Conservation (phyloP, 768 basidiomycete genomes). For the Hortiboletus flavorubellus region DNA sequence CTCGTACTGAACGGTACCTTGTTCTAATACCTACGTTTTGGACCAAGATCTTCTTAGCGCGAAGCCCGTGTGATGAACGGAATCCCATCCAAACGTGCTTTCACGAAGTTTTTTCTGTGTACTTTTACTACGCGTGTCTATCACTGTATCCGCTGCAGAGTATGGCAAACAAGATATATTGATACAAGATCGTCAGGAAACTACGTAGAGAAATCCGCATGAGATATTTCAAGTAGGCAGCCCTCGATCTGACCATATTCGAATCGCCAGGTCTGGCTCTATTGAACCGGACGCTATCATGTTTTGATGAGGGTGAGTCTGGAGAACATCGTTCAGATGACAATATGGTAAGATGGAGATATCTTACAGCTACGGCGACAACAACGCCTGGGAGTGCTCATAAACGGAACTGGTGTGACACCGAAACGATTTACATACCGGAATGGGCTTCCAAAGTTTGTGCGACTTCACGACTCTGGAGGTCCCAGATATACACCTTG, state of each 20-base stretch:
- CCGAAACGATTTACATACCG: slow-evolving; percentile 38
- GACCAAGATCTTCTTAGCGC: slow-evolving; percentile 55
- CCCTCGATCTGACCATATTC: slow-evolving; percentile 71
- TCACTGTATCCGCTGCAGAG: slow-evolving; percentile 5
- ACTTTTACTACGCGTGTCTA: slow-evolving; percentile 10
- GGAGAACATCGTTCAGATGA: not conserved
- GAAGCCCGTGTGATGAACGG: slow-evolving; percentile 42
- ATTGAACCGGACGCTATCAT: slow-evolving; percentile 88
- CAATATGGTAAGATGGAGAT: slow-evolving; percentile 10
- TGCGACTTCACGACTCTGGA: slow-evolving; percentile 82
- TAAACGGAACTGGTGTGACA: not conserved
- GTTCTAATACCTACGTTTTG: not conserved
- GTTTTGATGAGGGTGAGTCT: slow-evolving; percentile 85
- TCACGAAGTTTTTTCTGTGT: slow-evolving; percentile 5
- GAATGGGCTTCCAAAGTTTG: slow-evolving; percentile 76
- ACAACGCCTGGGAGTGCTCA: slow-evolving; percentile 44
- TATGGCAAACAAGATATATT: slow-evolving; percentile 4
- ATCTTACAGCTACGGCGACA: slow-evolving; percentile 77
- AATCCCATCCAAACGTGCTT: not conserved
- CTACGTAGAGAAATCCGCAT: not conserved
- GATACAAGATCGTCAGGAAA: slow-evolving; percentile 4
- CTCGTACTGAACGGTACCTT: not conserved
- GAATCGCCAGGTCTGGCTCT: slow-evolving; percentile 76
- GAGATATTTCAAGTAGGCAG: slow-evolving; percentile 8
- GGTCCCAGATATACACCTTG: slow-evolving; percentile 87